Conservation (phyloP, 2,329 filamentous ascomycete species). For the Claviceps lovelessii region DNA sequence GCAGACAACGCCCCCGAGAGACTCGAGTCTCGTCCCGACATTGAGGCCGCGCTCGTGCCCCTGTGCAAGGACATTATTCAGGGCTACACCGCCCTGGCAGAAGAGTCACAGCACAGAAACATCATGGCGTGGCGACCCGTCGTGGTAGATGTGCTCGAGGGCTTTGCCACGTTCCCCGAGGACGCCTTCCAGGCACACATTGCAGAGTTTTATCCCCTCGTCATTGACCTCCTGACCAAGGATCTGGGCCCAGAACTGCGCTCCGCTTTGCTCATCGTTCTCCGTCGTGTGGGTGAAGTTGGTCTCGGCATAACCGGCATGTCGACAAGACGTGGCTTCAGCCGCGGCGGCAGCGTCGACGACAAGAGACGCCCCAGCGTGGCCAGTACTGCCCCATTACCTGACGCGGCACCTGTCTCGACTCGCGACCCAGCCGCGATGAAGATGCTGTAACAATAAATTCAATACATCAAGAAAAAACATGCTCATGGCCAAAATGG, state of each 20-base stretch:
- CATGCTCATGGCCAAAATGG: too few relatives aligned
- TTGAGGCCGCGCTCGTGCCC: conserved; percentile 82
- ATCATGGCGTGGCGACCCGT: conserved; percentile 95
- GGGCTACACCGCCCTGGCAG: conserved; percentile 73
- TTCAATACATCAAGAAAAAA: not conserved
- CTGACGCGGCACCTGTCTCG: conserved; percentile 9
- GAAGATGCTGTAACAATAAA: conserved; percentile 20
- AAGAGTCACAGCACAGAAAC: conserved; percentile 93
- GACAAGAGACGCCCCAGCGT: conserved; percentile 26
- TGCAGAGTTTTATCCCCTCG: conserved; percentile 70
- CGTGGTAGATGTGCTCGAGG: conserved; percentile 91
- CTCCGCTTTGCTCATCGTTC: conserved; percentile 58
- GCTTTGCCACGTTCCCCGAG: conserved; percentile 70
- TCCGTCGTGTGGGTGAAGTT: conserved; percentile 73
- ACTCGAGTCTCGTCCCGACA: conserved; percentile 62
- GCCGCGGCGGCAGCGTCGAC: too few relatives aligned
- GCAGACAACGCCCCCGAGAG: conserved; percentile 76
- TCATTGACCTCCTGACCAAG: conserved; percentile 66
- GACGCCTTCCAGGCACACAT: conserved; percentile 70
- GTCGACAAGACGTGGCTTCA: conserved; percentile 12
- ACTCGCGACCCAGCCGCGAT: conserved; percentile 21
- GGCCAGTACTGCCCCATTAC: conserved; percentile 18
- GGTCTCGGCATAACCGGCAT: conserved; percentile 43
- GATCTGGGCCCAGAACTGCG: conserved; percentile 73
- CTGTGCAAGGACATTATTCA: conserved; percentile 89